These are phyloP conservation scores for Przewalskia tangutica DNA, from an alignment of 257 asterid species.

Conservation along the genomic window DNA sequence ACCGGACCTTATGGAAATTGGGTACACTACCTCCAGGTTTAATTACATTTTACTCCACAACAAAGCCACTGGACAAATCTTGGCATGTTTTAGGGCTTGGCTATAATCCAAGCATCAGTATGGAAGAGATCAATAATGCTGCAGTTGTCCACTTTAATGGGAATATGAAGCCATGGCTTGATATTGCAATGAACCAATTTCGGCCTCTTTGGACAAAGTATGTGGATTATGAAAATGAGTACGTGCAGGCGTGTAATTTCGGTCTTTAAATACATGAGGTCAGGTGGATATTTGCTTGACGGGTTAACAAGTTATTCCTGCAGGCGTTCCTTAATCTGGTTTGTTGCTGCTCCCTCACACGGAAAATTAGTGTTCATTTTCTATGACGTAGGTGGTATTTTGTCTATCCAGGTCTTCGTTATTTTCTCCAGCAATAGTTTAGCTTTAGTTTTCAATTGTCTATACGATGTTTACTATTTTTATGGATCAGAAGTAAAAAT, in stretches of 20 bases:
- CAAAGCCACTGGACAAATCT: slow-evolving; percentile 78
- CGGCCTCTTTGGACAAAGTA: slow-evolving; percentile 76
- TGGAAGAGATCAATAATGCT: slow-evolving; percentile 75
- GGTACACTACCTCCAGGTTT: slow-evolving; percentile 91
- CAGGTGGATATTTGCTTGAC: slow-evolving; percentile 17
- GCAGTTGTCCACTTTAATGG: slow-evolving; percentile 90
- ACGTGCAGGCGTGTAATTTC: slow-evolving; percentile 74
- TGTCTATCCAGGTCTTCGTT: slow-evolving; percentile 16
- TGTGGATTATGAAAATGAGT: slow-evolving; percentile 68
- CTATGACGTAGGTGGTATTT: slow-evolving; percentile 14
- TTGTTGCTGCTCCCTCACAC: slow-evolving; percentile 25
- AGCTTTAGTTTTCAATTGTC: slow-evolving; percentile 28
- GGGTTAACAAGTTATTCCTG: slow-evolving; percentile 22
- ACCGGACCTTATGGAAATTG: slow-evolving; percentile 78
- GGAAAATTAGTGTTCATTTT: slow-evolving; percentile 20
- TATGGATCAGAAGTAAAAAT: slow-evolving; percentile 3
- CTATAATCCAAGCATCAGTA: slow-evolving; percentile 73
- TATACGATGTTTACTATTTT: slow-evolving; percentile 15
- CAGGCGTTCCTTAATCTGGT: background rate
- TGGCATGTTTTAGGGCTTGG: slow-evolving; percentile 98
- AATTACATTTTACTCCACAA: slow-evolving; percentile 77
- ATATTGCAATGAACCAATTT: slow-evolving; percentile 69
- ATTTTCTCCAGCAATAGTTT: slow-evolving; percentile 12
- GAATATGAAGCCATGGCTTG: slow-evolving; percentile 89
- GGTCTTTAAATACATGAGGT: slow-evolving; percentile 35